Conservation (phyloP, 352 stramenopile genomes). For the Globisporangium rhizosaccharum region DNA sequence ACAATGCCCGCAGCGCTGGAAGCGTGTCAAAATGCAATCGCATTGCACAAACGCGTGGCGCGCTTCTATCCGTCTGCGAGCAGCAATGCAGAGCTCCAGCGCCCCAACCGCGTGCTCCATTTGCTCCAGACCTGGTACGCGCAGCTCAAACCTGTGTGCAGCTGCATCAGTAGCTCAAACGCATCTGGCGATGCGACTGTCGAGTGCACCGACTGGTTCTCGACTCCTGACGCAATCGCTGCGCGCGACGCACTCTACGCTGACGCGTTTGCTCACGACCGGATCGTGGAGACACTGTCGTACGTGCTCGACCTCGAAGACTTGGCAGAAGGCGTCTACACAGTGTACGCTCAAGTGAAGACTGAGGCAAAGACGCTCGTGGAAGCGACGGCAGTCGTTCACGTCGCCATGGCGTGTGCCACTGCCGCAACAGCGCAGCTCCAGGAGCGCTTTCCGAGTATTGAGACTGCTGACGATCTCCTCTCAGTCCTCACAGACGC, state of each 20-base stretch:
- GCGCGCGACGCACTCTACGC: conserved; percentile 11
- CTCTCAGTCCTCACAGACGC: conserved; percentile 11
- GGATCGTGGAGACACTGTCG: conserved; percentile 18
- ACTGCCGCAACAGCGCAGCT: conserved; percentile 14
- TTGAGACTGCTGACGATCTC: conserved; percentile 18
- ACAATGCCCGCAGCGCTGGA: conserved; percentile 18
- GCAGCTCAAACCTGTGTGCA: not conserved
- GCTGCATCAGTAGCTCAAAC: not conserved
- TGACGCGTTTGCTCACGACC: conserved; percentile 21
- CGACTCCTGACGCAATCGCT: not conserved
- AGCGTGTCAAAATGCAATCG: conserved; percentile 17
- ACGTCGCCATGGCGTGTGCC: conserved; percentile 21
- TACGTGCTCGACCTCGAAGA: conserved; percentile 28
- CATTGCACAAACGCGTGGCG: conserved; percentile 15
- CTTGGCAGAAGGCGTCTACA: conserved; percentile 19
- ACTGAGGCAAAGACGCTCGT: conserved; percentile 26
- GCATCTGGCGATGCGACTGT: too few relatives aligned
- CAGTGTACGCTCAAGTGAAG: conserved; percentile 25
- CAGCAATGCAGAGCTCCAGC: not conserved
- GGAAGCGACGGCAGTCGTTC: conserved; percentile 26
- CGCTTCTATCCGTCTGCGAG: conserved; percentile 10
- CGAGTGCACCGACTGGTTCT: too few relatives aligned
- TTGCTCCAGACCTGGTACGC: conserved; percentile 1
- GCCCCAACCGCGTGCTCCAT: not conserved
- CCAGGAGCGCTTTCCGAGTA: conserved; percentile 17